Base-by-base conservation (phyloP, 2,329 filamentous ascomycete genomes). In the Exserohilum rostratum region DNA sequence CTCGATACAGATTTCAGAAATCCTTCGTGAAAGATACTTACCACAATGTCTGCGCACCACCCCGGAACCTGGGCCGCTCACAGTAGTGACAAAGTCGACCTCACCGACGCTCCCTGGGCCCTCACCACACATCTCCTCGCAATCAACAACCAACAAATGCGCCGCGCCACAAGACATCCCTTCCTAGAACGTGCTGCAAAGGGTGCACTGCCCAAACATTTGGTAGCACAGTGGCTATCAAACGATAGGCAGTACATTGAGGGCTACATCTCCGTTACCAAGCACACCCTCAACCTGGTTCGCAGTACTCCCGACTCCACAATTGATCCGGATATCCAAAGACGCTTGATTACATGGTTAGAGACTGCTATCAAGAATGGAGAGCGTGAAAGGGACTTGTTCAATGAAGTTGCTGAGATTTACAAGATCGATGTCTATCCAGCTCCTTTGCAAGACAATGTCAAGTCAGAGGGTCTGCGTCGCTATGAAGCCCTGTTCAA, bases 171-270 rank as follows among this genome's bases (percentile, higher is more conserved):
- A 18, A 67, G 65, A 39, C 67, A 71, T 7, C 54, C 62, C 11
- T 74, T 74, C 57, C 63, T 74, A 11, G 51, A 59, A 5, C 62
- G 50, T 12, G 71, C 71, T 20, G 71, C 71, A 12, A 62, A 66
- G 15, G 70, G 70, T 5, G 61, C 55, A n/a, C 60, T 74, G 10
- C 58, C 70, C 9, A 73, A 72, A 47, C n/a, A 56, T 3, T 22
- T 64, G 9, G 64, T 74, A n/a, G 65, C 69, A 3, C 55, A 67
- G 47, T 74, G 71, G 71, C 68, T 74, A 13, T 68, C 69, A 38
- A 71, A 73, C 30, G 71, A 74, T 37, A 60, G 67, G 1, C 59
- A 72, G 11, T 74, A 74, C 46, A 65, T 73, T 47, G 64, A 64
- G 46, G 67, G 67, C 51, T 74, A 73, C 47, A 68, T 72, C 44